Evolutionary conservation across 1,284 basidiomycete genomes (phyloP).

Genomic region (Trichosporon asahii): DNA sequence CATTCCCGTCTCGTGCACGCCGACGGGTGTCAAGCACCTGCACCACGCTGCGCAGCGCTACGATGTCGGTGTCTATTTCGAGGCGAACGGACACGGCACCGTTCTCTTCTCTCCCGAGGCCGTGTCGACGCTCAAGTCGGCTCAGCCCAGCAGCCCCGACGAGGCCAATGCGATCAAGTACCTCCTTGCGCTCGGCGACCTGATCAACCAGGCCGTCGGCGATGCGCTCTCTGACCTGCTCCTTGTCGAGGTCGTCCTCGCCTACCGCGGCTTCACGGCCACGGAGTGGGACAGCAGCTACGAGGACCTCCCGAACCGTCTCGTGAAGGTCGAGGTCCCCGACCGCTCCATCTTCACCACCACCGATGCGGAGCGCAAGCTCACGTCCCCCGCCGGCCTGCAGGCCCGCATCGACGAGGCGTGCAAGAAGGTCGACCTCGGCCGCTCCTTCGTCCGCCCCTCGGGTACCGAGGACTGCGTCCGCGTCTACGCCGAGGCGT

Average conservation of each 20-base stretch:
- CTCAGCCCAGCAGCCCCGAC: slow-evolving; percentile 72
- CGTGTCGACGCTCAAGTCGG: slow-evolving; percentile 59
- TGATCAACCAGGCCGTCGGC: slow-evolving; percentile 98
- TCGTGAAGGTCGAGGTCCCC: slow-evolving; percentile 90
- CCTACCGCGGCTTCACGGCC: slow-evolving; percentile 79
- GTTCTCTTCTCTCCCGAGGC: slow-evolving; percentile 84
- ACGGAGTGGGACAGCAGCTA: slow-evolving; percentile 92
- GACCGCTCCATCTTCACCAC: slow-evolving; percentile 85
- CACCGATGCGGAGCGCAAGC: slow-evolving; percentile 85
- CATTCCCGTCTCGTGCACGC: slow-evolving; percentile 88
- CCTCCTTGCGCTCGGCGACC: slow-evolving; percentile 68
- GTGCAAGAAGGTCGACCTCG: slow-evolving; percentile 74
- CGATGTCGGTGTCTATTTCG: slow-evolving; percentile 96
- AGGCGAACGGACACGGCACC: slow-evolving; percentile 98
- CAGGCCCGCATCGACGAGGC: slow-evolving; percentile 85
- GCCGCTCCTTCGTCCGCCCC: slow-evolving; percentile 89
- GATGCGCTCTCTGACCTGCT: slow-evolving; percentile 97
- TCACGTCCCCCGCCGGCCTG: slow-evolving; percentile 74
- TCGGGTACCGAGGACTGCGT: slow-evolving; percentile 99
- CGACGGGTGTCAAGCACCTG: slow-evolving; percentile 96
- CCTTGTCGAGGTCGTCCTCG: slow-evolving; percentile 87
- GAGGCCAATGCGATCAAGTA: slow-evolving; percentile 74
- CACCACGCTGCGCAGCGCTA: slow-evolving; percentile 95
- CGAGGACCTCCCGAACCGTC: slow-evolving; percentile 87
- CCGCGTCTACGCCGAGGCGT: slow-evolving; percentile 93